These are phyloP conservation scores for Pulveroboletus sp. DNA, from an alignment of 768 basidiomycete species.

Conservation along the genomic window DNA sequence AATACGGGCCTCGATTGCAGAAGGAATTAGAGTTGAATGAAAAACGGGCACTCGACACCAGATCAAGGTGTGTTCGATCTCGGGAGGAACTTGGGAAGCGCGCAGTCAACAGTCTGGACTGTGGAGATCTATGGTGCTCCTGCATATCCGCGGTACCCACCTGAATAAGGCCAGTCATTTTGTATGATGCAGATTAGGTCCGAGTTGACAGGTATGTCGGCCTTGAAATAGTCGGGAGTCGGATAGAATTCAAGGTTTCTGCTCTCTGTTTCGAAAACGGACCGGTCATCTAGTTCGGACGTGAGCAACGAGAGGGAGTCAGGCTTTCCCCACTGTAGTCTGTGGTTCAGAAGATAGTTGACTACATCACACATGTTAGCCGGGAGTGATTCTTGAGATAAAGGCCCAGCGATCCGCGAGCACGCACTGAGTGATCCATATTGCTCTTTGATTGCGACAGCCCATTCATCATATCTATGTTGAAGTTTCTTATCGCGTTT, in stretches of 20 bases:
- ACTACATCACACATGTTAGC: constrained; percentile 36
- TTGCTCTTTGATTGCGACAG: constrained; percentile 45
- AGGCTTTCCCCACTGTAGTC: constrained; percentile 72
- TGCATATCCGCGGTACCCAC: constrained; percentile 41
- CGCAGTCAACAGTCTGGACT: neutral
- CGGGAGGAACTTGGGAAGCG: constrained; percentile 51
- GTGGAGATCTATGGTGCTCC: neutral
- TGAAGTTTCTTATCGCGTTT: constrained; percentile 73
- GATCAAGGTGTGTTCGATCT: constrained; percentile 70
- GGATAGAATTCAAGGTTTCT: neutral
- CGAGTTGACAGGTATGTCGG: constrained; percentile 46
- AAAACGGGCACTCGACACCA: constrained; percentile 77
- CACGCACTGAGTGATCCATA: constrained; percentile 65
- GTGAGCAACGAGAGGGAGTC: constrained; percentile 60
- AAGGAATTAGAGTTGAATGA: constrained; percentile 52
- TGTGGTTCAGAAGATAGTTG: constrained; percentile 64
- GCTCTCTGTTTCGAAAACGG: constrained; percentile 16
- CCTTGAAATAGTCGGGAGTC: constrained; percentile 58
- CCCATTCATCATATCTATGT: constrained; percentile 60
- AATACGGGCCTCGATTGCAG: constrained; percentile 51
- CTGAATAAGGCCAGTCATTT: constrained; percentile 90
- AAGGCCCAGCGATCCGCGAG: neutral
- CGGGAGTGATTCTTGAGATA: neutral
- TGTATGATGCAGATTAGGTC: constrained; percentile 64
- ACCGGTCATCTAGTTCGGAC: constrained; percentile 44